Conservation (phyloP, 1,139 yeast genomes). For the Diutina ranongensis region DNA sequence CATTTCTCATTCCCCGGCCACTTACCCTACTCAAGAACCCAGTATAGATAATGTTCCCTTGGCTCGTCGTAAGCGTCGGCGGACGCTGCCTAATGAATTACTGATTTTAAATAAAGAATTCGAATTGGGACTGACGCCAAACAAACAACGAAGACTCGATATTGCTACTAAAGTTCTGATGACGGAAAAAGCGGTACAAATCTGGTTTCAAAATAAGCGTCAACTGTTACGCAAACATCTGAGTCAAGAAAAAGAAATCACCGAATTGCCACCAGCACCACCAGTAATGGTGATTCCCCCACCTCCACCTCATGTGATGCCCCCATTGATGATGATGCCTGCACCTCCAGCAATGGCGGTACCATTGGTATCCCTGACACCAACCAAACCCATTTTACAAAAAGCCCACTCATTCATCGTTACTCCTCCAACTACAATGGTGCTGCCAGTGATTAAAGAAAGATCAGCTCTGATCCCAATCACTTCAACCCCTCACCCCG, state of each 20-base stretch:
- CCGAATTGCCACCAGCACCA: slow-evolving; percentile 34
- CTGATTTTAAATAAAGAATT: slow-evolving; percentile 74
- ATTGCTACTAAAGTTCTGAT: slow-evolving; percentile 73
- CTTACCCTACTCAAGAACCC: slow-evolving; percentile 78
- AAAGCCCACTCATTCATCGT: not conserved
- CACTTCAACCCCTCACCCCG: not conserved
- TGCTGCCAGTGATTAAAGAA: slow-evolving; percentile 14
- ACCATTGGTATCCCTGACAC: slow-evolving; percentile 2
- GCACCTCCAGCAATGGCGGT: not conserved
- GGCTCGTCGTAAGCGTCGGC: slow-evolving; percentile 88
- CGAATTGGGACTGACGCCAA: slow-evolving; percentile 67
- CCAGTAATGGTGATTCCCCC: slow-evolving; percentile 7
- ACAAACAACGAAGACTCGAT: slow-evolving; percentile 58
- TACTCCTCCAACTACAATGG: not conserved
- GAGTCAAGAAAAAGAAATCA: slow-evolving; percentile 30
- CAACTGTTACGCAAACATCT: slow-evolving; percentile 61
- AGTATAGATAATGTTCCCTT: slow-evolving; percentile 78
- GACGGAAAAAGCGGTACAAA: slow-evolving; percentile 96
- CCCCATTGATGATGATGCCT: not conserved
- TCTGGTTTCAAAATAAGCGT: slow-evolving; percentile 95
- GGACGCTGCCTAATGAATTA: slow-evolving; percentile 84
- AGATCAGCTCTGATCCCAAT: slow-evolving; percentile 5
- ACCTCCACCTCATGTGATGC: not conserved
- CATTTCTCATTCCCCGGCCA: slow-evolving; percentile 81
- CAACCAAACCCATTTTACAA: not conserved